Percentiles rank a stretch among this genome's conserved stretches.
Evolutionary conservation across 305 asterid species (phyloP).

Genomic region (Galium porrigens): DNA sequence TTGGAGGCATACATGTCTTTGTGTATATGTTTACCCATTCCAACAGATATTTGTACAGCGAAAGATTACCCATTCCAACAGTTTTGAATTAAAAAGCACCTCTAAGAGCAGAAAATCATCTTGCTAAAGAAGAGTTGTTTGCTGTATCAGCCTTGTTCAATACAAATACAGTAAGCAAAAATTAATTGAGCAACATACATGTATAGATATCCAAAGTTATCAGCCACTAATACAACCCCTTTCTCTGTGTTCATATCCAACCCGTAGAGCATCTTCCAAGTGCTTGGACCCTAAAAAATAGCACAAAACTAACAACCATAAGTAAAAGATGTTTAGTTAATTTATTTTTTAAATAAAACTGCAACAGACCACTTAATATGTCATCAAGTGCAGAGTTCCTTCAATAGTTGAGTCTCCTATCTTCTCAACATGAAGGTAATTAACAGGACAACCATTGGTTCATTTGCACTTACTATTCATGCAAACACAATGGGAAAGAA

Average conservation of each 20-base stretch:
- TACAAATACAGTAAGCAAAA: background rate
- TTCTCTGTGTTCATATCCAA: constrained; percentile 69
- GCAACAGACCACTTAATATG: background rate
- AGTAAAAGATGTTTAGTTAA: background rate
- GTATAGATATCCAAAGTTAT: constrained; percentile 76
- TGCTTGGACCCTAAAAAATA: constrained; percentile 57
- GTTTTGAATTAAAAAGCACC: background rate
- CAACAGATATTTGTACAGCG: background rate
- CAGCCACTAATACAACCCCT: constrained; percentile 61
- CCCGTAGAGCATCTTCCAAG: constrained; percentile 92
- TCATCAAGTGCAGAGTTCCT: background rate
- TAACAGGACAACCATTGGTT: background rate
- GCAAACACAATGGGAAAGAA: background rate
- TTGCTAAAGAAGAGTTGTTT: background rate
- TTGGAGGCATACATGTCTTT: background rate
- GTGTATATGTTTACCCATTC: constrained; percentile 1
- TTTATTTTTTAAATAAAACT: background rate
- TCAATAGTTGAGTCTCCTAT: background rate
- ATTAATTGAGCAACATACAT: constrained; percentile 36
- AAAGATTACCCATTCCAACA: background rate
- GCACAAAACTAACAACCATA: background rate
- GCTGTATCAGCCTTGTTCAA: background rate
- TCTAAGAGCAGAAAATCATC: background rate
- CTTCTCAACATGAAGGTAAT: background rate
- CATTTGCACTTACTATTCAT: background rate